Evolutionary conservation across 164 flowering plant genomes (phyloP).

Genomic region (Liriodendron chinense): DNA sequence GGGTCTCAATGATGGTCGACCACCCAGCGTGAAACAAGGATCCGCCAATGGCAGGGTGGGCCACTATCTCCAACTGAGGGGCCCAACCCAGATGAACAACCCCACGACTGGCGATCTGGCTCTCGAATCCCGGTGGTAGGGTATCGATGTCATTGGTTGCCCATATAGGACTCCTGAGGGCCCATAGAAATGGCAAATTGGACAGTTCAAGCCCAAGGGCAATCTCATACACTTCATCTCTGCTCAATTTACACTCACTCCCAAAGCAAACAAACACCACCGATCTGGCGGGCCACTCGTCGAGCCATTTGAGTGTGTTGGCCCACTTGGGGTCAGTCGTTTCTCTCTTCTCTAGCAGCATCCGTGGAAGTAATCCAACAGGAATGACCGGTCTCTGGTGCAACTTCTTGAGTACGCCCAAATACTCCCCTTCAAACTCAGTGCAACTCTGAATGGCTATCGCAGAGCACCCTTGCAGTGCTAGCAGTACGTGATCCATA

Average conservation of each 20-base stretch:
- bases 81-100: slow-evolving; percentile 43
- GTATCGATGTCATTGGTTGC: background rate
- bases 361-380: slow-evolving; percentile 45
- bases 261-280: slow-evolving; percentile 57
- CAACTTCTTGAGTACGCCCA: slow-evolving; percentile 34
- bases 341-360: background rate
- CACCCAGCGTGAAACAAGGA: slow-evolving; percentile 66
- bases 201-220: slow-evolving; percentile 57
- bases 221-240: slow-evolving; percentile 31
- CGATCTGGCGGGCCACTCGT: slow-evolving; percentile 22
- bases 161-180: slow-evolving; percentile 25
- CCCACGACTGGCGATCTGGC: slow-evolving; percentile 31
- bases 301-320: slow-evolving; percentile 39
- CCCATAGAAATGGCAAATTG: slow-evolving; percentile 54
- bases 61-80: slow-evolving; percentile 46
- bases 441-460: slow-evolving; percentile 39
- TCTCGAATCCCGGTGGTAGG: slow-evolving; percentile 36
- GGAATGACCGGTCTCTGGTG: slow-evolving; percentile 45
- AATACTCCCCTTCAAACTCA: slow-evolving; percentile 58
- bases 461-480: slow-evolving; percentile 29
- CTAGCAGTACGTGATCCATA: slow-evolving; percentile 17
- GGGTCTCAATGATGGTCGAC: slow-evolving; percentile 52
- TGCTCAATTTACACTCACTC: slow-evolving; percentile 39
- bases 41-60: slow-evolving; percentile 46
- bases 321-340: slow-evolving; percentile 24